phyloP scores from a whole-genome alignment of 495 filamentous ascomycete species.

The Parachaetomium inaequale region DNA sequence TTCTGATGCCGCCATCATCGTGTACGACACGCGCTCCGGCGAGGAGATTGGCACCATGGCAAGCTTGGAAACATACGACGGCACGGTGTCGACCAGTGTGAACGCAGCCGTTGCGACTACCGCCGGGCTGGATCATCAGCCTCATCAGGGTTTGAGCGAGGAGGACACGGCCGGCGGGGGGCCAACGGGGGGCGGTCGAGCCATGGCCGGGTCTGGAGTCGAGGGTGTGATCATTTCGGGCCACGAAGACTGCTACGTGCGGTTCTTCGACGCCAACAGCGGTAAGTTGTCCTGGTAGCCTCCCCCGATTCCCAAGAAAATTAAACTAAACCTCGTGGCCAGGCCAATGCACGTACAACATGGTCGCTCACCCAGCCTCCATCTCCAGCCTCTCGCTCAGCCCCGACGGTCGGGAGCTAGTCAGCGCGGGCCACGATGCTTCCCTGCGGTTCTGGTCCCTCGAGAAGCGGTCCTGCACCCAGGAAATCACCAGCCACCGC shows the following conservation, averaged over 20 bases:
- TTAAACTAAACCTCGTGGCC: conserved; percentile 33
- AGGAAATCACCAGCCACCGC: conserved; percentile 88
- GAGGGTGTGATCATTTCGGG: conserved; percentile 92
- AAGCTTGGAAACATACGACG: conserved; percentile 88
- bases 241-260: conserved; percentile 90
- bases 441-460: conserved; percentile 96
- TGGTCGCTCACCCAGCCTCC: conserved; percentile 91
- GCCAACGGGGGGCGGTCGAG: conserved; percentile 72
- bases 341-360: conserved; percentile 99
- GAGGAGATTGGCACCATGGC: conserved; percentile 92
- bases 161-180: conserved; percentile 56
- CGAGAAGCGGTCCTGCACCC: conserved; percentile 87
- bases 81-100: conserved; percentile 74
- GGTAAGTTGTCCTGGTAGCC: conserved; percentile 58
- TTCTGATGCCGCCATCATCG: conserved; percentile 80
- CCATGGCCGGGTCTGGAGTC: conserved; percentile 61
- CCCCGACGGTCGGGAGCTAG: conserved; percentile 88
- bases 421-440: conserved; percentile 93
- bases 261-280: conserved; percentile 97
- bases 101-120: conserved; percentile 91
- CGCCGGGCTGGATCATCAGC: conserved; percentile 61
- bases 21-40: conserved; percentile 86
- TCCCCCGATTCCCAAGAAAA: background rate
- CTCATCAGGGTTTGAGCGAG: conserved; percentile 49
- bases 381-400: conserved; percentile 88